Percentiles rank a stretch among this genome's conserved stretches.
phyloP scores from a whole-genome alignment of 108 stramenopile genomes.

The Stephanodiscus triporus region DNA sequence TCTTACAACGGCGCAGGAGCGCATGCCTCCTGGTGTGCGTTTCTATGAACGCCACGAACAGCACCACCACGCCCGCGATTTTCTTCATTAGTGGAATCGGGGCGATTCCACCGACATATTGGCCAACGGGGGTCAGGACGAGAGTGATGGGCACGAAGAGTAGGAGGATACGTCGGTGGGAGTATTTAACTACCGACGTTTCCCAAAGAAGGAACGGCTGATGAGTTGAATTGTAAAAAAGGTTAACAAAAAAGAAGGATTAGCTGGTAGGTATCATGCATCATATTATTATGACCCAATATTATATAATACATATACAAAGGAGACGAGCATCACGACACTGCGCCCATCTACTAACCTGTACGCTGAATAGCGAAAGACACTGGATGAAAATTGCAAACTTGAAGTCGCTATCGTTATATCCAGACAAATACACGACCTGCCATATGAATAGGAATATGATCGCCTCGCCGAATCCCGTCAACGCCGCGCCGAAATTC shows the following conservation, averaged over 20 bases:
- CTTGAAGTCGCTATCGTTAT: conserved; percentile 41
- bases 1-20: conserved; percentile 7
- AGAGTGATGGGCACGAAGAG: conserved; percentile 50
- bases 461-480: conserved; percentile 55
- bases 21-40: conserved; percentile 18
- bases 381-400: conserved; percentile 51
- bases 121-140: conserved; percentile 46
- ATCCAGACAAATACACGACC: conserved; percentile 35
- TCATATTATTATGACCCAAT: too few species aligned
- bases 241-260: too few species aligned
- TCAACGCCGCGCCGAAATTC: conserved; percentile 45
- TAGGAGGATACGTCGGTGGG: conserved; percentile 17
- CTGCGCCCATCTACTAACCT: too few species aligned
- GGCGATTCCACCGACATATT: conserved; percentile 16
- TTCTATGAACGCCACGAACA: conserved; percentile 27
- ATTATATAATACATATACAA: neutral
- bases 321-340: too few species aligned
- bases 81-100: conserved; percentile 19
- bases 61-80: conserved; percentile 27
- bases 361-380: conserved; percentile 45
- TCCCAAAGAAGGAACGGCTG: conserved; percentile 30
- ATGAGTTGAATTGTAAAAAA: too few species aligned
- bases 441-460: conserved; percentile 52
- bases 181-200: conserved; percentile 8
- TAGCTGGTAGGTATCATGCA: too few species aligned